Percentiles rank a stretch among this genome's conserved stretches.
phyloP scores from a whole-genome alignment of 352 stramenopile species.

The Lagenidium sp. region DNA sequence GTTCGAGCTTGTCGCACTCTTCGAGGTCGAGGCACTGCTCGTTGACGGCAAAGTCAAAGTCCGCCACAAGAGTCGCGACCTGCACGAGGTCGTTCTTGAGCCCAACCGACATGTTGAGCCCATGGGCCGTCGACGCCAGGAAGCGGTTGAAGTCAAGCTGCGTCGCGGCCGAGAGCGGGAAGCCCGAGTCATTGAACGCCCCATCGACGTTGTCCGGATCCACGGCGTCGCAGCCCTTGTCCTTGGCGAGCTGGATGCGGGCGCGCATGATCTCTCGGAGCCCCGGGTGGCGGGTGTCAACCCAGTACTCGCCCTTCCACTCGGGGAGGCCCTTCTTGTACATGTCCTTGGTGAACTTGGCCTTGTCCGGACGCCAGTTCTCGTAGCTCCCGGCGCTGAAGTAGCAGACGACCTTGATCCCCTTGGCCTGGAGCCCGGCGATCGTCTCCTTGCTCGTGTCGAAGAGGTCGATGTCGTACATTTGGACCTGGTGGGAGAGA shows the following conservation, averaged over 20 bases:
- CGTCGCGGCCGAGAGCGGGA: conserved; percentile 21
- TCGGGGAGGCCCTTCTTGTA: conserved; percentile 18
- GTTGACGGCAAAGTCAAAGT: conserved; percentile 53
- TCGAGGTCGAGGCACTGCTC: conserved; percentile 44
- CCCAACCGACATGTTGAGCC: conserved; percentile 26
- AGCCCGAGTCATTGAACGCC: conserved; percentile 23
- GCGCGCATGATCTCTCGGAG: conserved; percentile 27
- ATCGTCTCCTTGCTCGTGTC: conserved; percentile 20
- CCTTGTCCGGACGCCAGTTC: conserved; percentile 34
- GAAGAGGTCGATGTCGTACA: conserved; percentile 34
- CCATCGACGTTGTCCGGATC: conserved; percentile 52
- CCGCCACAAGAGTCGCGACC: conserved; percentile 21
- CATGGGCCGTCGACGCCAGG: conserved; percentile 28
- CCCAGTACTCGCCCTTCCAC: conserved; percentile 29
- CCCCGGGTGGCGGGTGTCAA: conserved; percentile 23
- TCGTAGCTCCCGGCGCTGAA: conserved; percentile 46
- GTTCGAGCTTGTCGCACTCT: conserved; percentile 27
- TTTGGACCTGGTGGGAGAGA: conserved; percentile 18
- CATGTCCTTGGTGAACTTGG: conserved; percentile 22
- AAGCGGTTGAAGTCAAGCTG: conserved; percentile 44
- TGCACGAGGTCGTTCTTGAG: conserved; percentile 48
- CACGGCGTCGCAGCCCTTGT: conserved; percentile 44
- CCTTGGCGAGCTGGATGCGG: conserved; percentile 29
- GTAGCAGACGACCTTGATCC: conserved; percentile 43
- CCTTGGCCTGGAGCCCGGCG: conserved; percentile 14